phyloP scores from a whole-genome alignment of 1,284 basidiomycete species.

The Ceratobasidium sp. region DNA sequence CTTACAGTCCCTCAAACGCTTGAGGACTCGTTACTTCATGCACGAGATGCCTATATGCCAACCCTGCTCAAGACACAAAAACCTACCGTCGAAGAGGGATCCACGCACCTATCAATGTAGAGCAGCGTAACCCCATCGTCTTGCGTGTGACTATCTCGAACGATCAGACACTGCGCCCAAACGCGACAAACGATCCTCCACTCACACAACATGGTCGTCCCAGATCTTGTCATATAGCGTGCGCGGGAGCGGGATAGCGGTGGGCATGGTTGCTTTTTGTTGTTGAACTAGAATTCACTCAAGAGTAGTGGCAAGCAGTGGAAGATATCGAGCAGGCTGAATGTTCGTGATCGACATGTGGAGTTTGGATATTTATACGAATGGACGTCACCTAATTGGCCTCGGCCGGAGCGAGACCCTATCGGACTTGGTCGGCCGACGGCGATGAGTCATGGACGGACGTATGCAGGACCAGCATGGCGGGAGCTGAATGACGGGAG shows the following conservation, averaged over 20 bases:
- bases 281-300: neutral
- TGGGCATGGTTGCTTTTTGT: slow-evolving; percentile 50
- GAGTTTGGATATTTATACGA: slow-evolving; percentile 33
- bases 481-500: neutral
- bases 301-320: neutral
- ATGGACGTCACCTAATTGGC: slow-evolving; percentile 24
- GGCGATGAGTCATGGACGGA: neutral
- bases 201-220: slow-evolving; percentile 92
- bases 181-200: slow-evolving; percentile 40
- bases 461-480: neutral
- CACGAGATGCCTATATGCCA: slow-evolving; percentile 77
- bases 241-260: slow-evolving; percentile 61
- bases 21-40: slow-evolving; percentile 97
- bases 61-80: slow-evolving; percentile 18
- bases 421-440: slow-evolving; percentile 31
- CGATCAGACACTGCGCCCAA: slow-evolving; percentile 13
- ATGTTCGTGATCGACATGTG: slow-evolving; percentile 1
- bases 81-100: neutral
- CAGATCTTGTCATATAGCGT: slow-evolving; percentile 97
- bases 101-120: slow-evolving; percentile 84
- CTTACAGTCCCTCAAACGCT: slow-evolving; percentile 91
- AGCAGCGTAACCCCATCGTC: slow-evolving; percentile 87
- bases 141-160: slow-evolving; percentile 63
- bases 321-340: neutral
- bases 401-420: neutral